phyloP scores from a whole-genome alignment of 1,139 yeast species.

The Taphrina pruni region DNA sequence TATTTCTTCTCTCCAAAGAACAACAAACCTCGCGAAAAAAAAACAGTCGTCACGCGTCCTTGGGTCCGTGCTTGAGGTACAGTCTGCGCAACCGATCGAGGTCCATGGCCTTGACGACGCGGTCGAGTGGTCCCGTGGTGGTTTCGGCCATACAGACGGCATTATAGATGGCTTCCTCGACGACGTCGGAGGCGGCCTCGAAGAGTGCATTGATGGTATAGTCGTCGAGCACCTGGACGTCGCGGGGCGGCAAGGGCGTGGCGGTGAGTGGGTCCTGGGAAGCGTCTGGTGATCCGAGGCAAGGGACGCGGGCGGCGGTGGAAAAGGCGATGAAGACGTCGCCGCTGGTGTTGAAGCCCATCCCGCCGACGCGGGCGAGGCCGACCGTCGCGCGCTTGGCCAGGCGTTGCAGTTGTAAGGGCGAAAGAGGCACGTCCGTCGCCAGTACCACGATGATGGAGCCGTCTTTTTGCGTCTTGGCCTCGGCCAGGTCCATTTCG shows the following conservation, averaged over 20 bases:
- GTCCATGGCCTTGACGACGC: conserved; percentile 26
- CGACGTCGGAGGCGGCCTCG: conserved; percentile 24
- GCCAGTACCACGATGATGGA: conserved; percentile 21
- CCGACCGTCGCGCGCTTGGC: conserved; percentile 28
- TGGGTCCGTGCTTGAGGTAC: conserved; percentile 20
- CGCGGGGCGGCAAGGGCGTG: conserved; percentile 1
- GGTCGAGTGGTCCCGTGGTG: conserved; percentile 7
- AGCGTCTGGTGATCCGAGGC: conserved; percentile 17
- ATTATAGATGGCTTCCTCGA: conserved; percentile 24
- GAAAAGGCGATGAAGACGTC: conserved; percentile 27
- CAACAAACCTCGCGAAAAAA: too few species aligned
- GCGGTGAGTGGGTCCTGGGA: conserved; percentile 10
- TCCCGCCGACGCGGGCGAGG: conserved; percentile 21
- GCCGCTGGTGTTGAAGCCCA: conserved; percentile 25
- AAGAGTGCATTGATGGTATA: conserved; percentile 25
- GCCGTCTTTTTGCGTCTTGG: conserved; percentile 21
- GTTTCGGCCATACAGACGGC: conserved; percentile 27
- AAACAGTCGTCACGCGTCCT: conserved; percentile 13
- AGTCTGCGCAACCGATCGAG: conserved; percentile 16
- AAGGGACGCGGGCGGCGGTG: conserved; percentile 24
- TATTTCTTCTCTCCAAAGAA: too few species aligned
- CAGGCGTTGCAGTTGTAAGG: conserved; percentile 16
- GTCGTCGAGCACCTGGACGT: conserved; percentile 12
- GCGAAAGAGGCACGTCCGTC: conserved; percentile 9
- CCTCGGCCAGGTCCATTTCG: conserved; percentile 4